Conservation (phyloP, 495 filamentous ascomycete genomes). For the Tuber melanosporum region DNA sequence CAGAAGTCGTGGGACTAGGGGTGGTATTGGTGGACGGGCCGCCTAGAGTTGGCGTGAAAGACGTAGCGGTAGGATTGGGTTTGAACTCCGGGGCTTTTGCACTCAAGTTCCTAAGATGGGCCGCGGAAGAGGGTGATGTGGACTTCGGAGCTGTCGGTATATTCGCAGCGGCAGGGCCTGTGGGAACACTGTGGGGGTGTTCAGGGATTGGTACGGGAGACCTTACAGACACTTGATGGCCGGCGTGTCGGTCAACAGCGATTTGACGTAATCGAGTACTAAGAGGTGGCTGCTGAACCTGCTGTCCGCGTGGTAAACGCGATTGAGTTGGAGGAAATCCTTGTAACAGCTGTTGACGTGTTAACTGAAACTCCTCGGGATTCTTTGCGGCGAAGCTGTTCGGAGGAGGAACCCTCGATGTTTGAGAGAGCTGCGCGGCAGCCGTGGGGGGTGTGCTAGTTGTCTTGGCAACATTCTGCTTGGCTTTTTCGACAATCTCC, state of each 20-base stretch:
- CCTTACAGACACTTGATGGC: constrained; percentile 32
- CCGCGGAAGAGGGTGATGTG: constrained; percentile 39
- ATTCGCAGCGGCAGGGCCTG: constrained; percentile 37
- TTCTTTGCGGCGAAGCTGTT: constrained; percentile 38
- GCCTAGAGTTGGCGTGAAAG: constrained; percentile 54
- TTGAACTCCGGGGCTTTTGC: constrained; percentile 63
- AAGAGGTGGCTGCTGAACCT: constrained; percentile 21
- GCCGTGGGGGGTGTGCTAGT: constrained; percentile 43
- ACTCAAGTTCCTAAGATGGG: constrained; percentile 54
- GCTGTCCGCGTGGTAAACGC: constrained; percentile 13
- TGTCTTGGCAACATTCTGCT: constrained; percentile 59
- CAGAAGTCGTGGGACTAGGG: constrained; percentile 50
- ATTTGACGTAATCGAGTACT: constrained; percentile 24
- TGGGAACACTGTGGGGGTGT: constrained; percentile 35
- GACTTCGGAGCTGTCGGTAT: constrained; percentile 28
- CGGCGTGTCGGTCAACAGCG: constrained; percentile 24
- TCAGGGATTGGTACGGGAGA: constrained; percentile 35
- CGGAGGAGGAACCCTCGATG: constrained; percentile 29
- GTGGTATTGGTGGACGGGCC: constrained; percentile 47
- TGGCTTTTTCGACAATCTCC: constrained; percentile 80
- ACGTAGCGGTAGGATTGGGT: constrained; percentile 60
- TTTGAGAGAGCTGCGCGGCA: constrained; percentile 30
- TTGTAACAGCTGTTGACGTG: constrained; percentile 24
- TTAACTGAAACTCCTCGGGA: constrained; percentile 30
- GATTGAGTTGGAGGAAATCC: constrained; percentile 17